These are phyloP conservation scores for Alternaria tenuissima DNA, from an alignment of 2,329 filamentous ascomycete species.

Conservation along the genomic window DNA sequence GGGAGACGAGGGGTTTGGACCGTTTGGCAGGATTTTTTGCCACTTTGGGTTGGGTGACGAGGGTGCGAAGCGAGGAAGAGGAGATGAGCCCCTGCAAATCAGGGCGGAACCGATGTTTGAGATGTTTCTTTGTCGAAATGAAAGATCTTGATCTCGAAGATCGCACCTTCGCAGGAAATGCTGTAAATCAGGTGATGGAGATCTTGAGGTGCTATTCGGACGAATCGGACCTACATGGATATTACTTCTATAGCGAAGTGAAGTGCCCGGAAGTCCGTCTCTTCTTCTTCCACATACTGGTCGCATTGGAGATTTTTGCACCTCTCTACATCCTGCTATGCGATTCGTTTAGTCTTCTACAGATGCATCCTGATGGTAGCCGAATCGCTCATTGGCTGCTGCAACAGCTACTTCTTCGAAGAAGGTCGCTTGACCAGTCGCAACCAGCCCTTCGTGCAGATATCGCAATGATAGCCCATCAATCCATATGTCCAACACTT, in stretches of 20 bases:
- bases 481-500: background rate
- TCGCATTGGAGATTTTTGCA: background rate
- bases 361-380: background rate
- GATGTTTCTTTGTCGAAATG: background rate
- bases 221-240: background rate
- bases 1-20: background rate
- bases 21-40: constrained; percentile 4
- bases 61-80: constrained; percentile 6
- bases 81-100: constrained; percentile 10
- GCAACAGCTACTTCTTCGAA: background rate
- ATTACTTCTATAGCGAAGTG: background rate
- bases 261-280: background rate
- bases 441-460: background rate
- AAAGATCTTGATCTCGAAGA: constrained; percentile 1
- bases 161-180: background rate
- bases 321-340: background rate
- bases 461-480: constrained; percentile 1
- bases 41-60: constrained; percentile 9
- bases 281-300: background rate
- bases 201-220: background rate
- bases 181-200: background rate
- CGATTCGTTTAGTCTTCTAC: background rate
- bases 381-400: background rate
- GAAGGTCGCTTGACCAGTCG: background rate
- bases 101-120: constrained; percentile 2